A percentile compares a stretch with the other conserved stretches of the same genome.
Conservation (phyloP, 441 rosid species). For the Populus hybrid region DNA sequence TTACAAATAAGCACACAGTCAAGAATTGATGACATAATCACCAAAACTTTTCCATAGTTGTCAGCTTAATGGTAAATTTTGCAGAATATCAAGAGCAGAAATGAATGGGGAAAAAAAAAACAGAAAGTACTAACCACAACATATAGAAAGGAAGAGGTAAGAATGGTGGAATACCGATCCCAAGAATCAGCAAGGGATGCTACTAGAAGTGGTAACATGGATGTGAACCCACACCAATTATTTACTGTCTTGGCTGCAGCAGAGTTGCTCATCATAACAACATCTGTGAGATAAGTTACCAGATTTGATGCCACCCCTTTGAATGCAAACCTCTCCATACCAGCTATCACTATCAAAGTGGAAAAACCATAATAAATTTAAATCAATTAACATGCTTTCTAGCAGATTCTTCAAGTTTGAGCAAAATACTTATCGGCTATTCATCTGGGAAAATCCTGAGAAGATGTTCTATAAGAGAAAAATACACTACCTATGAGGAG, state of each 20-base stretch:
- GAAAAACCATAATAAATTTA: neutral
- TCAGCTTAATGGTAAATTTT: neutral
- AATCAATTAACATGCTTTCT: neutral
- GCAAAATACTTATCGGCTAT: no score
- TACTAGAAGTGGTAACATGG: conserved; percentile 71
- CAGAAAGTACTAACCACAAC: conserved; percentile 45
- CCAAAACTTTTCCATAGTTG: neutral
- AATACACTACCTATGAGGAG: conserved; percentile 66
- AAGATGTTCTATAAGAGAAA: neutral
- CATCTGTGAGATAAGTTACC: conserved; percentile 85
- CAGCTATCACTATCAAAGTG: conserved; percentile 51
- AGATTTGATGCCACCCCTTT: conserved; percentile 94
- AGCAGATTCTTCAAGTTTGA: neutral
- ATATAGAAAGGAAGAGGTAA: conserved; percentile 70
- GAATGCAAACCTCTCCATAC: conserved; percentile 91
- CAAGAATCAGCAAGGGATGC: conserved; percentile 85
- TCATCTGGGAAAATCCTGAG: neutral
- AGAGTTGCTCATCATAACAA: conserved; percentile 76
- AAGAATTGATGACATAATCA: neutral
- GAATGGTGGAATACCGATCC: conserved; percentile 68
- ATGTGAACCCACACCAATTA: conserved; percentile 90
- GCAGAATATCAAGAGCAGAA: neutral
- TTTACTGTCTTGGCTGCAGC: conserved; percentile 87
- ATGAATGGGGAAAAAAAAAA: neutral
- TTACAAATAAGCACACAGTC: neutral